Conservation (phyloP, 352 stramenopile genomes). For the Globisporangium spiculum region DNA sequence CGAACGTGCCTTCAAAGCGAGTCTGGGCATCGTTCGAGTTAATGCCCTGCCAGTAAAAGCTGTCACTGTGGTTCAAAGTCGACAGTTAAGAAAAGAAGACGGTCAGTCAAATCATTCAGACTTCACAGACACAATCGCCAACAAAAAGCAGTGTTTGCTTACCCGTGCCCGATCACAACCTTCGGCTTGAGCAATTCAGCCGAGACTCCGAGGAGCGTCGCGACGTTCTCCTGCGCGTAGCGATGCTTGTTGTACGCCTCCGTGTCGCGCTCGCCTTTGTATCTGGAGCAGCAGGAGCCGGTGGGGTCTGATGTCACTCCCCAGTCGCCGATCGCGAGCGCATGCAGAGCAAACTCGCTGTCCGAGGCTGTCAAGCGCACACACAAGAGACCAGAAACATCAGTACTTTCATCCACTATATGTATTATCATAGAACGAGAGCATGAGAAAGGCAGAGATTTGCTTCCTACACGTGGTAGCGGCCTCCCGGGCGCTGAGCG, state of each 20-base stretch:
- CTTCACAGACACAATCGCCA: neutral
- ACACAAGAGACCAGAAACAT: neutral
- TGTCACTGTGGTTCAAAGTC: slow-evolving; percentile 37
- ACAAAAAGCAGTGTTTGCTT: neutral
- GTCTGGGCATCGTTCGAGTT: slow-evolving; percentile 38
- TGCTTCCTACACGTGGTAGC: neutral
- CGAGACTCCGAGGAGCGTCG: slow-evolving; percentile 15
- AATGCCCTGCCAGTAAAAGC: slow-evolving; percentile 84
- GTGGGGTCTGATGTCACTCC: slow-evolving; percentile 33
- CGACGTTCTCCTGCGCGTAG: slow-evolving; percentile 51
- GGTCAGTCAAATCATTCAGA: neutral
- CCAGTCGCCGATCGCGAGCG: slow-evolving; percentile 66
- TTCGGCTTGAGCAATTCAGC: slow-evolving; percentile 48
- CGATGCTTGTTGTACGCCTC: slow-evolving; percentile 35
- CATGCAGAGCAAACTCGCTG: slow-evolving; percentile 13
- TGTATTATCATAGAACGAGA: neutral
- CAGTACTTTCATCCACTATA: neutral
- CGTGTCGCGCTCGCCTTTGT: slow-evolving; percentile 24
- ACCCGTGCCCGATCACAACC: slow-evolving; percentile 65
- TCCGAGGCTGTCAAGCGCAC: neutral
- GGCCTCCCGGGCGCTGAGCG: neutral
- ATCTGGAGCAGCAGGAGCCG: slow-evolving; percentile 41
- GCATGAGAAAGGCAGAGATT: neutral
- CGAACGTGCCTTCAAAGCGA: slow-evolving; percentile 71
- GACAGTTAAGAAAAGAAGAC: neutral